A percentile compares a stretch with the other conserved stretches of the same genome.
These are phyloP conservation scores for Colletotrichum eremochloae DNA, from an alignment of 2,329 filamentous ascomycete genomes.

Conservation along the genomic window DNA sequence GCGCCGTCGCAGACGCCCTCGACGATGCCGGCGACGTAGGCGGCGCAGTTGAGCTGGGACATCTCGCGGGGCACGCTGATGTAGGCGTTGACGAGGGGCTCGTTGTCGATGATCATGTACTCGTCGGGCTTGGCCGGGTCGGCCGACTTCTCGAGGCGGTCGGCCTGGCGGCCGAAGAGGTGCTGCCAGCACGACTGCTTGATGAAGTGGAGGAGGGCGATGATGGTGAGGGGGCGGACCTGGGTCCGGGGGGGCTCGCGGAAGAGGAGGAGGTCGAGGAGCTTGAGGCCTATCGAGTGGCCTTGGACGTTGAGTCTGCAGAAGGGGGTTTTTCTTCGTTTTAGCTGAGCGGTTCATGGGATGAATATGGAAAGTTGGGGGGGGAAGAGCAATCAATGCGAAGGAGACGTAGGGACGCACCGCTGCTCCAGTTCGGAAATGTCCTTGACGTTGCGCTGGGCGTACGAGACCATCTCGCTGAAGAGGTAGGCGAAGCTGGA, in stretches of 20 bases:
- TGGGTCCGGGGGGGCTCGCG: slow-evolving; percentile 79
- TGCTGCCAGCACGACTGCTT: slow-evolving; percentile 93
- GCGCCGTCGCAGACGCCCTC: slow-evolving; percentile 96
- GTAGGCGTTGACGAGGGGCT: slow-evolving; percentile 94
- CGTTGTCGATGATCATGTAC: slow-evolving; percentile 99
- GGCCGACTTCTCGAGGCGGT: slow-evolving; percentile 90
- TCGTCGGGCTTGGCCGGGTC: slow-evolving; percentile 88
- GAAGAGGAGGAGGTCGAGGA: slow-evolving; percentile 95
- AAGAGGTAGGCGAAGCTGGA: slow-evolving; percentile 97
- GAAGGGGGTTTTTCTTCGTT: too few species aligned
- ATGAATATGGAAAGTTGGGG: background rate
- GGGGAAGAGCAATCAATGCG: background rate
- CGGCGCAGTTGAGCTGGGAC: slow-evolving; percentile 95
- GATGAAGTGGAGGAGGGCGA: slow-evolving; percentile 94
- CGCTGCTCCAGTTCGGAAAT: slow-evolving; percentile 94
- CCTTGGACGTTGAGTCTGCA: slow-evolving; percentile 87
- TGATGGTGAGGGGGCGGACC: slow-evolving; percentile 86
- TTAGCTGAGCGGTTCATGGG: slow-evolving; percentile 19
- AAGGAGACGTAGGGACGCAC: slow-evolving; percentile 60
- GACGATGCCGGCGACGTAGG: slow-evolving; percentile 93
- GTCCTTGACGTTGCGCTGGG: slow-evolving; percentile 88
- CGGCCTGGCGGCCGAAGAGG: slow-evolving; percentile 90
- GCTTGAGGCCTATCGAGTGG: slow-evolving; percentile 92
- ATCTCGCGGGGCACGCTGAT: slow-evolving; percentile 95
- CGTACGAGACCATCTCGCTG: slow-evolving; percentile 95